phyloP scores from a whole-genome alignment of 2,329 filamentous ascomycete genomes.

The Calonectria crousiana region DNA sequence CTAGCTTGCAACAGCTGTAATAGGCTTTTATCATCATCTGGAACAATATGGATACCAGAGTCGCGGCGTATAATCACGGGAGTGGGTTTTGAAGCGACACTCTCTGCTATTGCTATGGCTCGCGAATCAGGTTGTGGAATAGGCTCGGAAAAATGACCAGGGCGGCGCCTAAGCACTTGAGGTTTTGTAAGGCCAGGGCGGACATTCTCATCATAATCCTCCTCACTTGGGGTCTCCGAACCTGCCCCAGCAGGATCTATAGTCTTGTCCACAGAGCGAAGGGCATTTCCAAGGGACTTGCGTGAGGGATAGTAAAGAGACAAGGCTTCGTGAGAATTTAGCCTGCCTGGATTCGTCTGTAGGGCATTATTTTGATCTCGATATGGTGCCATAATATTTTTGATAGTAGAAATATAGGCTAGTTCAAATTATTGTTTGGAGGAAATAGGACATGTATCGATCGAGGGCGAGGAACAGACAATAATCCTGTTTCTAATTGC shows the following conservation, averaged over 20 bases:
- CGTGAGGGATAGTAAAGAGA: slow-evolving; percentile 28
- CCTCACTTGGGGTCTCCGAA: slow-evolving; percentile 59
- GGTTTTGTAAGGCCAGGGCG: slow-evolving; percentile 42
- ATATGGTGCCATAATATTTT: slow-evolving; percentile 28
- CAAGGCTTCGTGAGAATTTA: slow-evolving; percentile 3
- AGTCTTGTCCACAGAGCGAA: slow-evolving; percentile 41
- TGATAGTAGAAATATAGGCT: background rate
- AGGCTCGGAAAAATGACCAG: background rate
- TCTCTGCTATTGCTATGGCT: slow-evolving; percentile 22
- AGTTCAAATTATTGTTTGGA: background rate
- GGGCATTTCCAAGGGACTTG: slow-evolving; percentile 45
- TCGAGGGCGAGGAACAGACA: background rate
- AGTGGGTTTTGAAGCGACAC: slow-evolving; percentile 4
- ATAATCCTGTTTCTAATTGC: background rate
- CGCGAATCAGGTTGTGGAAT: slow-evolving; percentile 9
- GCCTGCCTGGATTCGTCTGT: slow-evolving; percentile 16
- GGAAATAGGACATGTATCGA: background rate
- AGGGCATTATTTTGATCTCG: slow-evolving; percentile 16
- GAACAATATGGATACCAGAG: slow-evolving; percentile 42
- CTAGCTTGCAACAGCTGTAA: slow-evolving; percentile 44
- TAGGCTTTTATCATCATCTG: slow-evolving; percentile 46
- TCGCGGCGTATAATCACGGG: slow-evolving; percentile 28
- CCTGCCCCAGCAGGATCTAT: slow-evolving; percentile 37
- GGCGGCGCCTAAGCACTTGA: slow-evolving; percentile 35
- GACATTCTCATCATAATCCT: slow-evolving; percentile 58